Percentiles rank a stretch among this genome's conserved stretches.
phyloP scores from a whole-genome alignment of 805 yeast species.

The Saturnispora zaruensis region DNA sequence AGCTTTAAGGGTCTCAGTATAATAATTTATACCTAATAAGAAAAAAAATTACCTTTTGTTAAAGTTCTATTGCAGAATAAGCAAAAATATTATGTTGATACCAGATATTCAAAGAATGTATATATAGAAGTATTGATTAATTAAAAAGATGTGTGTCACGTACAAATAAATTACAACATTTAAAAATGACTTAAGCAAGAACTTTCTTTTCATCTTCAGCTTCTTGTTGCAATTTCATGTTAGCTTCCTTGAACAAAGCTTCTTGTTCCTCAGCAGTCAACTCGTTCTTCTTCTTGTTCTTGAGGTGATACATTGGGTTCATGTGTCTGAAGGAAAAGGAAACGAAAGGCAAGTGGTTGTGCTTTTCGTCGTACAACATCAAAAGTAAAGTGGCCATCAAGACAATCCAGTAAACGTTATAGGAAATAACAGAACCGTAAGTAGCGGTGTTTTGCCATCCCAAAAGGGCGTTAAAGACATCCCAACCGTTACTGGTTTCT shows the following conservation, averaged over 20 bases:
- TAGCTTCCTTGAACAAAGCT: conserved; percentile 37
- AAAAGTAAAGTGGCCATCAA: conserved; percentile 43
- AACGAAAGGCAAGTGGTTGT: conserved; percentile 66
- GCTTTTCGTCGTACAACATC: conserved; percentile 72
- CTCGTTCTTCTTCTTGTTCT: conserved; percentile 51
- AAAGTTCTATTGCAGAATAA: too few relatives aligned
- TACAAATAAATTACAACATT: background rate
- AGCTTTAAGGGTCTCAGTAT: too few relatives aligned
- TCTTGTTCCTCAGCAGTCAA: conserved; percentile 39
- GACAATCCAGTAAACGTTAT: conserved; percentile 77
- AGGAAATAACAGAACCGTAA: conserved; percentile 76
- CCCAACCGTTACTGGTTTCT: conserved; percentile 85
- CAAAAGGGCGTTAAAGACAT: conserved; percentile 79
- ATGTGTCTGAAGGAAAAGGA: conserved; percentile 37
- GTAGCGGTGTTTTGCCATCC: conserved; percentile 97
- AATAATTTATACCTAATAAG: too few relatives aligned
- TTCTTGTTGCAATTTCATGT: conserved; percentile 2
- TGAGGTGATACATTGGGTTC: conserved; percentile 63
- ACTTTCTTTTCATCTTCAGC: background rate
- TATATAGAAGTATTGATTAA: background rate
- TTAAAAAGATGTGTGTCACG: background rate
- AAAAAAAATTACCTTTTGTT: too few relatives aligned
- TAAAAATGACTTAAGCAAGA: background rate
- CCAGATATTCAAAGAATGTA: background rate
- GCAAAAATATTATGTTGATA: background rate